Percentiles rank a stretch among this genome's conserved stretches.
Conservation (phyloP, 306 rosid genomes). For the Acacia confusa region DNA sequence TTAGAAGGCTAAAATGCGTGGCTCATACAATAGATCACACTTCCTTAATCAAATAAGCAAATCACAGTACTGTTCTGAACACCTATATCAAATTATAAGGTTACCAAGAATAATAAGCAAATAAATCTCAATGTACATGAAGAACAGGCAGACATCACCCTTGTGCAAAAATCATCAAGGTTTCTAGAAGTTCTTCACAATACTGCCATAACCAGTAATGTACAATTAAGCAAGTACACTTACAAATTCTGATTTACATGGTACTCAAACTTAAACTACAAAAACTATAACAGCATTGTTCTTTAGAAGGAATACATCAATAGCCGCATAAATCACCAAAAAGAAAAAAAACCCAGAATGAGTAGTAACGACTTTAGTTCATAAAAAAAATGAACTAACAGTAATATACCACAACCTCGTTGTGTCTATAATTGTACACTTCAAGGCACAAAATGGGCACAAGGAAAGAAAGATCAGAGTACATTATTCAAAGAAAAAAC, state of each 20-base stretch:
- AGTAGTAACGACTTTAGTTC: background rate
- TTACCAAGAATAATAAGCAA: conserved; percentile 2
- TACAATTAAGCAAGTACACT: background rate
- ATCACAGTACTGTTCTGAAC: background rate
- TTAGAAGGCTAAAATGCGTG: background rate
- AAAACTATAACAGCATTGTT: conserved; percentile 6
- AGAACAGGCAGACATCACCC: conserved; percentile 15
- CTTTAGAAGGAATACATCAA: conserved; percentile 11
- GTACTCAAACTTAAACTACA: conserved; percentile 13
- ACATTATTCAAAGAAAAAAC: conserved; percentile 17
- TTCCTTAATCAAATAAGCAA: background rate
- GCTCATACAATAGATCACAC: background rate
- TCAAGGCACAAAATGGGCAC: background rate
- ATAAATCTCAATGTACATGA: background rate
- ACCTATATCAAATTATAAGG: background rate
- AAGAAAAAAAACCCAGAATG: background rate
- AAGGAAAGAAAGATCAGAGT: conserved; percentile 25
- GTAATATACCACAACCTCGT: background rate
- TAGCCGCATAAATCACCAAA: background rate
- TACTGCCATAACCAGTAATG: conserved; percentile 3
- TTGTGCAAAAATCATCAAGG: background rate
- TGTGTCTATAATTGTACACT: background rate
- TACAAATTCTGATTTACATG: background rate
- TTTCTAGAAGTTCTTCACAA: background rate
- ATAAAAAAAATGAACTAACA: background rate